A percentile compares a stretch with the other conserved stretches of the same genome.
Conservation (phyloP, 768 basidiomycete genomes). For the Chalciporus sphaerocephalus region DNA sequence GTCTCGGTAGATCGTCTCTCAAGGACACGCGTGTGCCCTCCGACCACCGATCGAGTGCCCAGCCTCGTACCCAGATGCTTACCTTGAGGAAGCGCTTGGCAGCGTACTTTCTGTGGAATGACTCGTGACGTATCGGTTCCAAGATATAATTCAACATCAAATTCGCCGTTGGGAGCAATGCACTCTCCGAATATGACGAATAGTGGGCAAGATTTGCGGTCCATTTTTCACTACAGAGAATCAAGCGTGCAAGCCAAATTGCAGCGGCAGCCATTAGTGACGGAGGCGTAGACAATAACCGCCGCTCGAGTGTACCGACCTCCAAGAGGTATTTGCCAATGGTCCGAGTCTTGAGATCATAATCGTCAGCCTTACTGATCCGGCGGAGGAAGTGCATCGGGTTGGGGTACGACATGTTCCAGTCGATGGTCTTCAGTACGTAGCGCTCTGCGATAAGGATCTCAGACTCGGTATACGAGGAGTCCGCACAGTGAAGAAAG, state of each 20-base stretch:
- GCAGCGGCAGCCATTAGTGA: conserved; percentile 79
- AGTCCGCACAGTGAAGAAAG: conserved; percentile 76
- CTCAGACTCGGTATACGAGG: conserved; percentile 70
- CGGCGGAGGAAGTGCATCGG: conserved; percentile 86
- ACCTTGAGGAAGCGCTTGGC: conserved; percentile 82
- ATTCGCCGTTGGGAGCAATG: conserved; percentile 75
- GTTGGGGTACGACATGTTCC: conserved; percentile 82
- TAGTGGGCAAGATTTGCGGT: conserved; percentile 84
- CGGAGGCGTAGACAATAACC: conserved; percentile 69
- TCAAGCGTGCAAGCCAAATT: conserved; percentile 79
- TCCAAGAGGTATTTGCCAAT: conserved; percentile 90
- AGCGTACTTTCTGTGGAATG: conserved; percentile 86
- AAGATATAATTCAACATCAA: conserved; percentile 86
- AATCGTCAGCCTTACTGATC: conserved; percentile 90
- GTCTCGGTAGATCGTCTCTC: conserved; percentile 47
- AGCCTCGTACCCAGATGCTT: conserved; percentile 76
- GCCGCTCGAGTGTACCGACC: conserved; percentile 76
- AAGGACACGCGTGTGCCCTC: conserved; percentile 60
- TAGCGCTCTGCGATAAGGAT: conserved; percentile 88
- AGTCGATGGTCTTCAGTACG: conserved; percentile 79
- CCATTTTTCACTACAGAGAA: conserved; percentile 82
- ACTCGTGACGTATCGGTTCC: conserved; percentile 65
- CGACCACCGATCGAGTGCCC: conserved; percentile 76
- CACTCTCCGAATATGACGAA: conserved; percentile 76
- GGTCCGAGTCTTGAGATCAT: conserved; percentile 80